A percentile compares a stretch with the other conserved stretches of the same genome.
Conservation (phyloP, 1,284 basidiomycete genomes). For the Tausonia pullulans region DNA sequence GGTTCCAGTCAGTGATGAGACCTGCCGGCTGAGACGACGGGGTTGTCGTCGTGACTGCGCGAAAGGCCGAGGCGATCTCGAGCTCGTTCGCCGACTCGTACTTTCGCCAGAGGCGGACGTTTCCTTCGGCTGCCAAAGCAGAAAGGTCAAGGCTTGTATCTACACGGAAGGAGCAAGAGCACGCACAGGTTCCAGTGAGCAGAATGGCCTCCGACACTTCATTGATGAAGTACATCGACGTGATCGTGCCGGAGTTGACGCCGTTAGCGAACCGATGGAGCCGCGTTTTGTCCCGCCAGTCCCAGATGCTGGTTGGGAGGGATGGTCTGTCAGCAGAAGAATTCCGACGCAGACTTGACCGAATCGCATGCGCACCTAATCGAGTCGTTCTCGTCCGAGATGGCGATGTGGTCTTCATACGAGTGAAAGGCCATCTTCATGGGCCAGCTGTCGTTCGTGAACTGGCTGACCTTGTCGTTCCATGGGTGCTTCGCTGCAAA, state of each 20-base stretch:
- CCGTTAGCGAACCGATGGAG: conserved; percentile 81
- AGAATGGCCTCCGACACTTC: conserved; percentile 89
- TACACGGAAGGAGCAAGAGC: too few species aligned
- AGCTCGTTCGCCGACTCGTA: conserved; percentile 51
- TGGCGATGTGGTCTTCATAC: conserved; percentile 77
- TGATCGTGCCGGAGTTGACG: conserved; percentile 70
- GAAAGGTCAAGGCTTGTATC: neutral
- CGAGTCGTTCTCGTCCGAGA: conserved; percentile 75
- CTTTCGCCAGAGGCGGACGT: conserved; percentile 82
- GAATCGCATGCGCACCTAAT: conserved; percentile 52
- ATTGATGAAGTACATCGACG: conserved; percentile 86
- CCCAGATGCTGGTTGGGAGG: conserved; percentile 60
- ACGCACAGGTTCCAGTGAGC: conserved; percentile 69
- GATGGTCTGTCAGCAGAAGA: neutral
- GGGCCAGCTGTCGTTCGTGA: conserved; percentile 60
- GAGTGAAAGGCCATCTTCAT: conserved; percentile 79
- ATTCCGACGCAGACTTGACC: neutral
- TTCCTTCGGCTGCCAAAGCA: conserved; percentile 60
- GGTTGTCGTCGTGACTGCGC: conserved; percentile 71
- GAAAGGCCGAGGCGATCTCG: conserved; percentile 83
- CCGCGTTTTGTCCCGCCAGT: conserved; percentile 74
- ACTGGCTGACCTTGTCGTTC: conserved; percentile 65
- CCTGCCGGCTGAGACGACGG: conserved; percentile 54
- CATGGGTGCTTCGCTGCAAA: conserved; percentile 48
- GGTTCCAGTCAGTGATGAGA: conserved; percentile 87